phyloP scores from a whole-genome alignment of 2,329 filamentous ascomycete genomes.

The Knufia petricola region DNA sequence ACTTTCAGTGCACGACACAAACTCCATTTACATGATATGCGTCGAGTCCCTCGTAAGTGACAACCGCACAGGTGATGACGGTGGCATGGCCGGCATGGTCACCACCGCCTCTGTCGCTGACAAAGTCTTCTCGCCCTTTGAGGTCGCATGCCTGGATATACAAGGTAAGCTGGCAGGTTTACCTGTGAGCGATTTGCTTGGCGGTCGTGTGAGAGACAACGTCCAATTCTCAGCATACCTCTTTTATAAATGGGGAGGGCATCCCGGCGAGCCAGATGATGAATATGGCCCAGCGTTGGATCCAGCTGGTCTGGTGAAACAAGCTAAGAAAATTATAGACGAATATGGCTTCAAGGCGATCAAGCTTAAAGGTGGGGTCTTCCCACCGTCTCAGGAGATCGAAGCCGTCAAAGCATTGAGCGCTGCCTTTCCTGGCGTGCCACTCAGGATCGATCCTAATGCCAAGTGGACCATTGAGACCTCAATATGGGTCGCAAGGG shows the following conservation, averaged over 20 bases:
- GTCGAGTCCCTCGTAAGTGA: conserved; percentile 18
- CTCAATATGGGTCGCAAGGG: conserved; percentile 14
- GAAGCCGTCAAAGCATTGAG: conserved; percentile 32
- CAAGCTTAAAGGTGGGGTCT: conserved; percentile 37
- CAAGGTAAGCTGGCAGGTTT: conserved; percentile 34
- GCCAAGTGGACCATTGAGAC: conserved; percentile 13
- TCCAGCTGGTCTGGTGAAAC: conserved; percentile 17
- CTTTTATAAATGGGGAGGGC: conserved; percentile 37
- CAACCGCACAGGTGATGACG: conserved; percentile 20
- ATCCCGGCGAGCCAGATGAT: conserved; percentile 32
- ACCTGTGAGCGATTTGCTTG: conserved; percentile 33
- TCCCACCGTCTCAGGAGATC: conserved; percentile 32
- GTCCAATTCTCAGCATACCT: conserved; percentile 38
- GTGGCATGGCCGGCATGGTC: conserved; percentile 32
- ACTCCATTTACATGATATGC: conserved; percentile 24
- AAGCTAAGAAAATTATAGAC: conserved; percentile 25
- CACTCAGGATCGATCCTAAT: conserved; percentile 24
- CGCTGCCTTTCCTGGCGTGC: conserved; percentile 30
- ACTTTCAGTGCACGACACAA: conserved; percentile 19
- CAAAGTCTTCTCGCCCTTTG: conserved; percentile 37
- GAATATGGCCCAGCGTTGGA: conserved; percentile 34
- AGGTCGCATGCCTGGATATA: conserved; percentile 36
- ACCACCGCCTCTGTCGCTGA: conserved; percentile 34
- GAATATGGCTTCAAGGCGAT: conserved; percentile 38
- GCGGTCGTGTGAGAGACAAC: conserved; percentile 31